Evolutionary conservation across 352 stramenopile genomes (phyloP).

Genomic region (Aphanomyces stellatus): DNA sequence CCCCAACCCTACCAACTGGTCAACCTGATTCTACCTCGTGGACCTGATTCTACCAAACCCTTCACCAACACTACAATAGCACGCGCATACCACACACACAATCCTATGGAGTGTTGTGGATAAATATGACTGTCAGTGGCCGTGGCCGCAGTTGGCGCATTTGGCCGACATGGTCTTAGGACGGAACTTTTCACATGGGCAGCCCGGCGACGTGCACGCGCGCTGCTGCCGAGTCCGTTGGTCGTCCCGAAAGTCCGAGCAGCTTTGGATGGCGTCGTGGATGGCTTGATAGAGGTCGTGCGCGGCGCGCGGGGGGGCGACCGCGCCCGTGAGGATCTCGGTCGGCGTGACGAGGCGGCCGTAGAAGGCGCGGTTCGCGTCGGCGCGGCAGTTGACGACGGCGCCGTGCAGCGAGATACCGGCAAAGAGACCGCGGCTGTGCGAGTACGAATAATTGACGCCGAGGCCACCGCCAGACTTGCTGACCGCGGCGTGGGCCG

Average conservation of each 20-base stretch:
- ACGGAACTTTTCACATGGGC: slow-evolving; percentile 8
- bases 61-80: too few species aligned
- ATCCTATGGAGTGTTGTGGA: too few species aligned
- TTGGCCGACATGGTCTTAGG: not conserved
- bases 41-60: too few species aligned
- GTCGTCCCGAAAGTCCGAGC: slow-evolving; percentile 53
- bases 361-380: slow-evolving; percentile 95
- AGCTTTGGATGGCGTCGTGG: slow-evolving; percentile 49
- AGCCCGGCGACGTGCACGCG: not conserved
- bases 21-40: too few species aligned
- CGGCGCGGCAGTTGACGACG: slow-evolving; percentile 80
- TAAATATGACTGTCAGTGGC: not conserved
- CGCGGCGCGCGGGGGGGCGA: slow-evolving; percentile 48
- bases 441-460: slow-evolving; percentile 91
- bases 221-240: slow-evolving; percentile 22
- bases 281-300: slow-evolving; percentile 77
- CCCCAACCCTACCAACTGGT: too few species aligned
- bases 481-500: slow-evolving; percentile 74
- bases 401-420: slow-evolving; percentile 91
- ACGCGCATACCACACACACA: too few species aligned
- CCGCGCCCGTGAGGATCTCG: slow-evolving; percentile 55
- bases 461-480: slow-evolving; percentile 46
- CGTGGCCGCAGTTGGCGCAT: slow-evolving; percentile 8
- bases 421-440: slow-evolving; percentile 89
- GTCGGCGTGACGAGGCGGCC: slow-evolving; percentile 70